Conservation (phyloP, 257 asterid species). For the Haberlea rhodopensis region DNA sequence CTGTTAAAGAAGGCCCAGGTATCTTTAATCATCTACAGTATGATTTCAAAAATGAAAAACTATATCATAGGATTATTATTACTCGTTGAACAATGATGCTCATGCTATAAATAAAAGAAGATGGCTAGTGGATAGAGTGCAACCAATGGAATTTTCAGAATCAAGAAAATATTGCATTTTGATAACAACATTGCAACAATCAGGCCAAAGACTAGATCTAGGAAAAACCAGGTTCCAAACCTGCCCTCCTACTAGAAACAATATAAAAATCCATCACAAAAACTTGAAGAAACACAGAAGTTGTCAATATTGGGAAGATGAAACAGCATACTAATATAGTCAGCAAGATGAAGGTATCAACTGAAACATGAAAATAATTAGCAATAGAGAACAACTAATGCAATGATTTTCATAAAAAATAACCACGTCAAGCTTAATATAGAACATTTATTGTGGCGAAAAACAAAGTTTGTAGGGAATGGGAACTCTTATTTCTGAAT, state of each 20-base stretch:
- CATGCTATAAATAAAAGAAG: neutral
- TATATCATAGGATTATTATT: neutral
- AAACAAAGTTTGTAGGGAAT: no score
- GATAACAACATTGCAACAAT: neutral
- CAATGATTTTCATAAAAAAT: no score
- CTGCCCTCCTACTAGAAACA: conserved; percentile 1
- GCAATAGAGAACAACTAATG: no score
- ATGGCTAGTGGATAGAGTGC: neutral
- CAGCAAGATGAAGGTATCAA: neutral
- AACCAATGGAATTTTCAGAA: neutral
- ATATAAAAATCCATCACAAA: conserved; percentile 8
- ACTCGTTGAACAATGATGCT: neutral
- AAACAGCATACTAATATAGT: neutral
- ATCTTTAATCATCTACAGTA: no score
- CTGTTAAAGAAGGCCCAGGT: neutral
- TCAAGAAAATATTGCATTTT: conserved; percentile 6
- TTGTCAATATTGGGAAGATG: neutral
- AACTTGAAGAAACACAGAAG: conserved; percentile 6
- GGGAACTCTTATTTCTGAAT: no score
- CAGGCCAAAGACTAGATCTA: conserved; percentile 17
- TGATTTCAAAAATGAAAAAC: conserved; percentile 11
- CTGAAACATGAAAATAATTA: neutral
- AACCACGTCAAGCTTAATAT: no score
- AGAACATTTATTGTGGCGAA: no score
- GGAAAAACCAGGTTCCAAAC: conserved; percentile 12